These are phyloP conservation scores for Lotmaria passim DNA, from an alignment of 208 protist genomes.

Conservation along the genomic window DNA sequence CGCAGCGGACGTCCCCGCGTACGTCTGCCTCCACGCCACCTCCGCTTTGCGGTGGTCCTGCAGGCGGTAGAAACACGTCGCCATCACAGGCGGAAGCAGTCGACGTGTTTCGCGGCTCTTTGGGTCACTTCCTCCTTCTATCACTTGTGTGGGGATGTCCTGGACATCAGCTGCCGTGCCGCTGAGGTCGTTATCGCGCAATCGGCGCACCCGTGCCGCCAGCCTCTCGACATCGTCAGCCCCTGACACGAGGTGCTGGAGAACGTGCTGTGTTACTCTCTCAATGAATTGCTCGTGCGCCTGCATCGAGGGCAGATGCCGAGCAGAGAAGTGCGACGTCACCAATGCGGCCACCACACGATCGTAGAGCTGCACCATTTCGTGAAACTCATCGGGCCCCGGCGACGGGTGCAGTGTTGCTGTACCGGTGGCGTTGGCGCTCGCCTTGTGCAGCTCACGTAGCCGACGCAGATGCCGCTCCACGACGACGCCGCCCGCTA, in stretches of 20 bases:
- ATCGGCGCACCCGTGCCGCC: not conserved
- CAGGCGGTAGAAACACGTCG: slow-evolving; percentile 19
- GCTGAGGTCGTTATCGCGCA: not conserved
- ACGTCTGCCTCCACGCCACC: slow-evolving; percentile 18
- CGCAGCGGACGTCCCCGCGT: slow-evolving; percentile 2
- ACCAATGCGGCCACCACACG: slow-evolving; percentile 42
- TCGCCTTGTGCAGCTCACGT: slow-evolving; percentile 13
- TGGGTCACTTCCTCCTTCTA: not conserved
- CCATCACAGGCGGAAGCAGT: slow-evolving; percentile 26
- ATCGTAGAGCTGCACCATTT: slow-evolving; percentile 39
- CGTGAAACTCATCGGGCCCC: no score
- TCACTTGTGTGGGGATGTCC: no score
- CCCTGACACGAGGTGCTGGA: slow-evolving; percentile 16
- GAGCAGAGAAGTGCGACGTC: slow-evolving; percentile 21
- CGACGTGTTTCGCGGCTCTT: not conserved
- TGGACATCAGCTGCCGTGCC: no score
- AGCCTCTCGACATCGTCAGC: slow-evolving; percentile 5
- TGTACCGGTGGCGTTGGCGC: not conserved
- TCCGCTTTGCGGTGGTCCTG: slow-evolving; percentile 11
- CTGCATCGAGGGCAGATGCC: slow-evolving; percentile 26
- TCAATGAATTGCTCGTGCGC: slow-evolving; percentile 23
- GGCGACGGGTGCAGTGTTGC: not conserved
- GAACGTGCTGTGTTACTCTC: slow-evolving; percentile 12
- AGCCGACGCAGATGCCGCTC: slow-evolving; percentile 27
- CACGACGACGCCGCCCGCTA: slow-evolving; percentile 20